Base-by-base conservation (phyloP, 2,329 filamentous ascomycete genomes). In the Purpureocillium takamizusanense region DNA sequence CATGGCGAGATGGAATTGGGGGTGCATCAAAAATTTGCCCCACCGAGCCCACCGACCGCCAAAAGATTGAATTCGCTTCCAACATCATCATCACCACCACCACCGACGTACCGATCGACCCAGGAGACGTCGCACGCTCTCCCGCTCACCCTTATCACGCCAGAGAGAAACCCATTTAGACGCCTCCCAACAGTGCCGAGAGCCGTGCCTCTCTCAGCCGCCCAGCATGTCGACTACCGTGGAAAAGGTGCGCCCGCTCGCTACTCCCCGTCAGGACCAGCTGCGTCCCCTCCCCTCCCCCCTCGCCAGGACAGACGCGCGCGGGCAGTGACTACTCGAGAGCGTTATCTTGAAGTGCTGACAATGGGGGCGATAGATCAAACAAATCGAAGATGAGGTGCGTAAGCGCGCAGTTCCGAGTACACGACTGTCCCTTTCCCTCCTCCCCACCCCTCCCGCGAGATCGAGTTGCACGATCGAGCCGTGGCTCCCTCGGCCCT, bases 321-420 rank as follows among this genome's bases (percentile, higher is more conserved):
- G n/a, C n/a, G n/a, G n/a, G n/a, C n/a, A n/a, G n/a, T n/a, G n/a
- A n/a, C n/a, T n/a, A n/a, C n/a, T n/a, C n/a, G n/a, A n/a, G n/a
- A n/a, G n/a, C n/a, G n/a, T n/a, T n/a, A n/a, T n/a, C n/a, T n/a
- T n/a, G n/a, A n/a, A n/a, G n/a, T n/a, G n/a, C 65, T 69, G 52
- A 65, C 51, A 45, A n/a, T 21, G 39, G 52, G 51, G 46, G 47
- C 40, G 49, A 60, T 56, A 92, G 86, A 95, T 97, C 75, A 95
- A 94, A 67, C 86, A 90, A 56, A 86, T 95, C 65, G 90, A 95
- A 84, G 68, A 83, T 70, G 90, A 95, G 77, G 85, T 90, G 76
- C 63, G 76, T 68, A 30, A n/a, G n/a, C n/a, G n/a, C n/a, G n/a
- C n/a, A n/a, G n/a, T n/a, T n/a, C n/a, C n/a, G n/a, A n/a, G n/a